Base-by-base conservation (phyloP, 371 early-diverging fungal species). In the Conidiobolus incongruus region DNA sequence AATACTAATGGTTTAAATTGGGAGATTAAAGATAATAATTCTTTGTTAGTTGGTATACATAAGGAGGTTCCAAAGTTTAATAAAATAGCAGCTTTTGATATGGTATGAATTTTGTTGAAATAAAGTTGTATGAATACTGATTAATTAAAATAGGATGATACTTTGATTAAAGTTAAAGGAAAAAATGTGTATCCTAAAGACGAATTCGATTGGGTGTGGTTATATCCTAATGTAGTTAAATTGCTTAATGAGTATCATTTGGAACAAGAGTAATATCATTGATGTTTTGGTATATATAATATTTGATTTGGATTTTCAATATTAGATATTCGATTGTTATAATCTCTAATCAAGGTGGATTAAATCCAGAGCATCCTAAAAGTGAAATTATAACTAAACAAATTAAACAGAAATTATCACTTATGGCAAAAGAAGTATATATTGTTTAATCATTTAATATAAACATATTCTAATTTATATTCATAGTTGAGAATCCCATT, bases 171-270 rank as follows among this genome's bases (percentile, higher is more conserved):
- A 12, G 65, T 71, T 6, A 70, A 72, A 24, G 77, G 81, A 17
- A 68, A 61, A 12, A 59, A 66, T 44, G 63, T 59, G 10, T 66
- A 61, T 55, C 58, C 86, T 13, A 81, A 75, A 50, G 56, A 72
- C 40, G 62, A 63, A 2, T 50, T 70, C 39, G 92, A 88, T 56
- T 91, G 89, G 89, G 53, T 55, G 24, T 86, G 81, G 64, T 66
- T 69, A 63, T 49, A 63, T 35, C 38, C 63, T 0, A 39, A 45
- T 6, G 63, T 81, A 1, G 75, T 75, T 0, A 49, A 52, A 15
- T 58, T 58, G 26, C 44, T 88, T 12, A 50, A 59, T 4, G 30
- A 61, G 30, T 53, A 80, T 13, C 55, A 70, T 43, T 4, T 4
- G 3, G 49, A 65, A 3, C 55, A 66, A 23, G 85, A 80, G 63